Conservation (phyloP, 2,329 filamentous ascomycete genomes). For the Cercospora janseana region DNA sequence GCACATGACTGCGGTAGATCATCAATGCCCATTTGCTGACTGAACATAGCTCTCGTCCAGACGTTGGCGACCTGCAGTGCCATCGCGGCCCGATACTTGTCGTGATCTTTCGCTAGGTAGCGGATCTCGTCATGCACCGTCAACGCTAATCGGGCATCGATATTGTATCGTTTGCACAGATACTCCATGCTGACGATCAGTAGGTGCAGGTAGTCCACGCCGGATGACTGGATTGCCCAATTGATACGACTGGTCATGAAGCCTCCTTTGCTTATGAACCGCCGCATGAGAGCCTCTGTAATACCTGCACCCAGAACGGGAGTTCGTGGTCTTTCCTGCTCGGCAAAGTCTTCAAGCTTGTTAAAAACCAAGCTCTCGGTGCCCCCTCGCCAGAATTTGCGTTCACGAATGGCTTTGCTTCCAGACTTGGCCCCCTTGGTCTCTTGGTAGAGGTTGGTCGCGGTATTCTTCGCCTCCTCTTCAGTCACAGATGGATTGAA, state of each 20-base stretch:
- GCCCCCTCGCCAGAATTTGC: conserved; percentile 88
- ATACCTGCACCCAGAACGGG: conserved; percentile 93
- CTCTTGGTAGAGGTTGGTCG: conserved; percentile 75
- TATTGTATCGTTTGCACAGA: conserved; percentile 77
- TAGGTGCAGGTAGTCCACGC: conserved; percentile 94
- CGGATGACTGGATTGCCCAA: conserved; percentile 97
- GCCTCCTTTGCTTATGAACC: conserved; percentile 81
- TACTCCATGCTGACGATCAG: conserved; percentile 95
- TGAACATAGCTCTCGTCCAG: conserved; percentile 97
- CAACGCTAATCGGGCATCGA: conserved; percentile 80
- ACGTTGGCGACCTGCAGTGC: conserved; percentile 90
- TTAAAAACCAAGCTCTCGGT: conserved; percentile 99
- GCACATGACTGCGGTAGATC: conserved; percentile 92
- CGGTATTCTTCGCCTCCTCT: conserved; percentile 70
- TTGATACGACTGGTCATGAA: conserved; percentile 98
- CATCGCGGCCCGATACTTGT: conserved; percentile 87
- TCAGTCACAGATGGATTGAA: conserved; percentile 88
- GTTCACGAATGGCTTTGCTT: conserved; percentile 67
- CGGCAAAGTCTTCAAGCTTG: conserved; percentile 94
- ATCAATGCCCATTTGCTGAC: conserved; percentile 92
- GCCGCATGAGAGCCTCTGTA: conserved; percentile 87
- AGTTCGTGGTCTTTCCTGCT: conserved; percentile 85
- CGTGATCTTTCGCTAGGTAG: conserved; percentile 80
- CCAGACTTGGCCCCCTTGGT: conserved; percentile 89
- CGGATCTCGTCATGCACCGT: conserved; percentile 98